Percentiles rank a stretch among this genome's conserved stretches.
Evolutionary conservation across 805 yeast species (phyloP).

Genomic region (Candida takata): DNA sequence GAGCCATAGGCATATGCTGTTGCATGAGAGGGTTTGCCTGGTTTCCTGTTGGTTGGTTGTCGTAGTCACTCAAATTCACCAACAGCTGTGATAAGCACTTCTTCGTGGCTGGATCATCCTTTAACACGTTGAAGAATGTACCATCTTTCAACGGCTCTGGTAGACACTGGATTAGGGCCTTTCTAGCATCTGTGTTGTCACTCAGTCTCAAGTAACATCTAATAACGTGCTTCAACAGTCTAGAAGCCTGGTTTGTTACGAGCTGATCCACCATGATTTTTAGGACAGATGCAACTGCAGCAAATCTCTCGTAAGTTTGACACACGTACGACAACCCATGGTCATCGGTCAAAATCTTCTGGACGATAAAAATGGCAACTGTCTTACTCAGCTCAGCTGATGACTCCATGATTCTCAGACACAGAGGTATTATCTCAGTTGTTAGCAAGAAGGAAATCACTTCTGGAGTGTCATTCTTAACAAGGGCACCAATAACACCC

Average conservation of each 20-base stretch:
- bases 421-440: conserved; percentile 95
- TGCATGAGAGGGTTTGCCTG: conserved; percentile 3
- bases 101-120: conserved; percentile 85
- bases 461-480: conserved; percentile 91
- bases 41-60: conserved; percentile 15
- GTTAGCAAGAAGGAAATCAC: conserved; percentile 86
- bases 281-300: conserved; percentile 86
- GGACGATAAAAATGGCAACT: conserved; percentile 93
- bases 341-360: conserved; percentile 87
- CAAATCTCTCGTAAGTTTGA: conserved; percentile 90
- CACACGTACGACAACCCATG: conserved; percentile 88
- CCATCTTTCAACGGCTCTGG: conserved; percentile 88
- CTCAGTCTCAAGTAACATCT: conserved; percentile 87
- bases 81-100: conserved; percentile 80
- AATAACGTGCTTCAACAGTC: conserved; percentile 87
- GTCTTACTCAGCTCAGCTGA: conserved; percentile 92
- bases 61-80: conserved; percentile 48
- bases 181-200: conserved; percentile 86
- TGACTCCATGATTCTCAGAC: conserved; percentile 90
- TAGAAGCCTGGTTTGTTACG: conserved; percentile 66
- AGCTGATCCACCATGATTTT: conserved; percentile 85
- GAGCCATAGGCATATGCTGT: conserved; percentile 3
- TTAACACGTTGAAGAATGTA: conserved; percentile 69
- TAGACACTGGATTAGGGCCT: conserved; percentile 71
- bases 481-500: conserved; percentile 96